phyloP scores from a whole-genome alignment of 2,329 filamentous ascomycete species.

The Pseudogymnoascus sp. region DNA sequence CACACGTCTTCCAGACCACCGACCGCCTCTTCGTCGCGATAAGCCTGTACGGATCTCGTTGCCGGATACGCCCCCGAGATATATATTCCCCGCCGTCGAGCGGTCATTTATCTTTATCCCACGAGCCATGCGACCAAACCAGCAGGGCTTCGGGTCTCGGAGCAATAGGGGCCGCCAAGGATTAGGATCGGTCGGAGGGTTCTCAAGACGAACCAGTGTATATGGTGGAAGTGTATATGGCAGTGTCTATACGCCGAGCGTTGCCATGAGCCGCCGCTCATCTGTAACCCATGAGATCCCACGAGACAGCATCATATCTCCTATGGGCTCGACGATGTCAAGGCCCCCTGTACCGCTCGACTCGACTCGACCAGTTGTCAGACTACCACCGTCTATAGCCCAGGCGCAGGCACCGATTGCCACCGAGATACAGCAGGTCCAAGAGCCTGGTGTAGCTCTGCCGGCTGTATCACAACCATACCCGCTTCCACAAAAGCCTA shows the following conservation, averaged over 20 bases:
- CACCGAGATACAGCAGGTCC: constrained; percentile 13
- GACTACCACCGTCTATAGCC: constrained; percentile 57
- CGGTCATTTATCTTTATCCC: constrained; percentile 98
- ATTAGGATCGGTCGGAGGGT: constrained; percentile 57
- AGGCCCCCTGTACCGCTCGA: constrained; percentile 56
- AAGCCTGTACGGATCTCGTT: constrained; percentile 93
- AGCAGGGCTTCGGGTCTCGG: constrained; percentile 62
- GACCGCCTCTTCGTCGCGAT: constrained; percentile 86
- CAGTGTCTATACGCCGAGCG: constrained; percentile 76
- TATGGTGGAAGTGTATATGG: constrained; percentile 64
- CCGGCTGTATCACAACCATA: constrained; percentile 40
- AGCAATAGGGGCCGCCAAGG: constrained; percentile 67
- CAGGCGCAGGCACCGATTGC: constrained; percentile 26
- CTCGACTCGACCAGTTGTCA: constrained; percentile 63
- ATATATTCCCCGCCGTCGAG: constrained; percentile 84
- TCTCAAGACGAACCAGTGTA: constrained; percentile 74
- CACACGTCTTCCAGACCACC: constrained; percentile 87
- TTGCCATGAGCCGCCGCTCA: constrained; percentile 82
- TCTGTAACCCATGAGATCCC: constrained; percentile 62
- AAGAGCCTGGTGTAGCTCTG: constrained; percentile 8
- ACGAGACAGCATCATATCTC: constrained; percentile 70
- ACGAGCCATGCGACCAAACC: constrained; percentile 83
- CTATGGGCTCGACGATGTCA: constrained; percentile 69
- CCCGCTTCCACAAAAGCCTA: constrained; percentile 50
- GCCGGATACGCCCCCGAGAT: constrained; percentile 68